A percentile compares a stretch with the other conserved stretches of the same genome.
phyloP scores from a whole-genome alignment of 202 grass and related monocot genomes.

The Setaria viridis region DNA sequence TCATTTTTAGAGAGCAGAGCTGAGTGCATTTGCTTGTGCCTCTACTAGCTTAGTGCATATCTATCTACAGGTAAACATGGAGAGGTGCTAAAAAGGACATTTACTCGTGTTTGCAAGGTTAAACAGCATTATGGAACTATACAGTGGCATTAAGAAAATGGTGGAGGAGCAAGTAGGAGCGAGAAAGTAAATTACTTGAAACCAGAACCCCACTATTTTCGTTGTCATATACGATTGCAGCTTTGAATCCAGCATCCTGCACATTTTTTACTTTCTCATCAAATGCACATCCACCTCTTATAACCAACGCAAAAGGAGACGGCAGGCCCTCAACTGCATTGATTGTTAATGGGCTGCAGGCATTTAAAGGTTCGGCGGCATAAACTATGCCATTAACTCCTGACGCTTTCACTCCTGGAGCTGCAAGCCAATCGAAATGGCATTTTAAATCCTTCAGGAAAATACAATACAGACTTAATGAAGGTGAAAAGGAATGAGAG shows the following conservation, averaged over 20 bases:
- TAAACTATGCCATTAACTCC: conserved; percentile 75
- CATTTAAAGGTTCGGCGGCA: conserved; percentile 75
- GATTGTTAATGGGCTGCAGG: conserved; percentile 65
- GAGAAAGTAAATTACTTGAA: conserved; percentile 72
- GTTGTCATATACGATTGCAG: conserved; percentile 87
- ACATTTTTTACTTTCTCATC: conserved; percentile 87
- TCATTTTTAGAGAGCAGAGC: neutral
- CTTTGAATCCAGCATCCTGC: conserved; percentile 91
- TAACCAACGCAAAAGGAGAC: conserved; percentile 69
- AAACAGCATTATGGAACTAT: conserved; percentile 11
- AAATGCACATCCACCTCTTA: conserved; percentile 88
- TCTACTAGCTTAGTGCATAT: neutral
- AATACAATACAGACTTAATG: neutral
- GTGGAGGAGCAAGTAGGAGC: conserved; percentile 4
- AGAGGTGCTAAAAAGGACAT: neutral
- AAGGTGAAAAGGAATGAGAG: neutral
- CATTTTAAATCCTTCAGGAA: conserved; percentile 20
- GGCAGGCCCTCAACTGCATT: conserved; percentile 45
- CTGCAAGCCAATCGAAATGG: conserved; percentile 62
- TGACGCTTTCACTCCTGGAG: conserved; percentile 76
- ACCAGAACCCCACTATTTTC: conserved; percentile 71
- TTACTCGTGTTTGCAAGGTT: neutral
- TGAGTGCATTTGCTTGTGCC: conserved; percentile 26
- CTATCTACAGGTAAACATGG: neutral
- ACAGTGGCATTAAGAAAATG: conserved; percentile 21